phyloP scores from a whole-genome alignment of 1,284 basidiomycete genomes.

The Sphaerobolus stellatus region DNA sequence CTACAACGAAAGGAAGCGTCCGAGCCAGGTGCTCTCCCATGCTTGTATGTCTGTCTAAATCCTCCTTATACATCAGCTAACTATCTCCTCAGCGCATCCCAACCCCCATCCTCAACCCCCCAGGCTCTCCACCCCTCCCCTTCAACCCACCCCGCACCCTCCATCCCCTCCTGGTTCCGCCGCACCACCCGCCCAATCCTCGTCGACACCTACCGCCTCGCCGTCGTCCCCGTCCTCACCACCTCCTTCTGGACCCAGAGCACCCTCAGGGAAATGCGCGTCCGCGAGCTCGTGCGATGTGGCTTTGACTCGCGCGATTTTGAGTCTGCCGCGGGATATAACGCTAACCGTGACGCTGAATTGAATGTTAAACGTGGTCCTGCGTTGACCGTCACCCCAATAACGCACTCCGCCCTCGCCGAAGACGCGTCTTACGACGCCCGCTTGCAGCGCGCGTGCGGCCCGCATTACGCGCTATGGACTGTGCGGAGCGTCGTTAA shows the following conservation, averaged over 20 bases:
- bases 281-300: too few relatives aligned
- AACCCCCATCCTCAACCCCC: slow-evolving; percentile 31
- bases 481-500: slow-evolving; percentile 52
- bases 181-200: not conserved
- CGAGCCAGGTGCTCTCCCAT: slow-evolving; percentile 37
- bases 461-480: slow-evolving; percentile 51
- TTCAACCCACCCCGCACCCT: too few relatives aligned
- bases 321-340: too few relatives aligned
- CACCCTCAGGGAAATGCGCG: too few relatives aligned
- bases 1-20: too few relatives aligned
- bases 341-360: too few relatives aligned
- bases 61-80: slow-evolving; percentile 58
- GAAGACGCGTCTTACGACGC: not conserved
- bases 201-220: slow-evolving; percentile 14
- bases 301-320: too few relatives aligned
- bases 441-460: not conserved
- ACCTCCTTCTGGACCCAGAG: too few relatives aligned
- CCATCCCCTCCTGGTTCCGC: not conserved
- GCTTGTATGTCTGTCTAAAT: slow-evolving; percentile 42
- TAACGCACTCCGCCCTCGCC: not conserved
- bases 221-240: slow-evolving; percentile 13
- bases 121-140: not conserved
- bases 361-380: too few relatives aligned
- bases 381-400: too few relatives aligned
- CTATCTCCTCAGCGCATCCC: slow-evolving; percentile 38